These are phyloP conservation scores for Cucumis sativus DNA, from an alignment of 306 rosid genomes.

Conservation along the genomic window Cucumber_9930_V3 NC_026656.2:5622501-5623000, in stretches of 20 bases:
- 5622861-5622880: constrained; percentile 53
- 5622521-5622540: constrained; percentile 24
- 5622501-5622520: constrained; percentile 27
- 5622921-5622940: constrained; percentile 54
- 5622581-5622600: constrained; percentile 32
- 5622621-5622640: constrained; percentile 31
- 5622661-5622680: constrained; percentile 39
- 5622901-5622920: constrained; percentile 42
- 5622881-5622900: constrained; percentile 33
- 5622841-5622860: constrained; percentile 56
- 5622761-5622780: constrained; percentile 26
- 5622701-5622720: constrained; percentile 36
- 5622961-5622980: constrained; percentile 47
- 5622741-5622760: constrained; percentile 25
- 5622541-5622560: constrained; percentile 22
- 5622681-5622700: constrained; percentile 32
- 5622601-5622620: constrained; percentile 31
- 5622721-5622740: constrained; percentile 22
- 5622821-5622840: constrained; percentile 53
- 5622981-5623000: constrained; percentile 46
- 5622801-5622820: constrained; percentile 71
- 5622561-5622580: constrained; percentile 20
- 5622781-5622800: constrained; percentile 45
- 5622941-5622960: constrained; percentile 63
- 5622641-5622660: constrained; percentile 49